Base-by-base conservation (phyloP, 2,329 filamentous ascomycete species). In the Conoideocrella luteorostrata region DNA sequence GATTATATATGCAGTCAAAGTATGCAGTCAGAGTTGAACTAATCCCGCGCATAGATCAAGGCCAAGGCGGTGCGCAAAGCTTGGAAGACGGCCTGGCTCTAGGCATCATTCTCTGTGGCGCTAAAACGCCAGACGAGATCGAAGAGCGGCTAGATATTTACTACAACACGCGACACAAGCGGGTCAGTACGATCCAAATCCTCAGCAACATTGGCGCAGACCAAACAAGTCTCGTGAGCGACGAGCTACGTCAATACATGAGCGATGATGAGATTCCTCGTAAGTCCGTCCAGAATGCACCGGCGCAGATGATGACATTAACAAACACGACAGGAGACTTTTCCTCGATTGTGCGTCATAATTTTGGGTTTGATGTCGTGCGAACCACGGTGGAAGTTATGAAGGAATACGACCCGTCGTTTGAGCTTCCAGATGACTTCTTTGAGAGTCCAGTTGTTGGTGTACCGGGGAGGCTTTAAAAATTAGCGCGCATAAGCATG, bases 171-270 rank as follows among this genome's bases (percentile, higher is more conserved):
- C 55, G 60, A 2, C 47, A 54, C 15, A 54, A 55, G 36, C 47
- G 63, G 10, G 57, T 62, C 2, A 60, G 59, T 12, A 57, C 52
- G 2, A 60, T 67, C n/a, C 64, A 68, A 43, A 56, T 69, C 33
- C 55, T 70, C 38, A 64, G 60, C 33, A 65, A 67, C 36, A 59
- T 62, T 1, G 66, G 62, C 3, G 54, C 57, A 18, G 62, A 64
- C 30, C 53, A 64, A 36, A 37, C 53, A 0, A 45, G 55, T 23
- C 50, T 56, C 17, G 57, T 64, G 3, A 47, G 52, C 6, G 45
- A 55, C 3, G 58, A 63, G 6, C 57, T 61, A 1, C 37, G 48
- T 11, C 47, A 58, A 20, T 59, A 51, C 48, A 49, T 64, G 28
- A 36, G 47, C 2, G 52, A 51, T 12, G 58, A 61, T 4, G 46